Percentiles rank a stretch among this genome's conserved stretches.
Evolutionary conservation across 1,139 yeast genomes (phyloP).

Genomic region (Geotrichum klebahnii): DNA sequence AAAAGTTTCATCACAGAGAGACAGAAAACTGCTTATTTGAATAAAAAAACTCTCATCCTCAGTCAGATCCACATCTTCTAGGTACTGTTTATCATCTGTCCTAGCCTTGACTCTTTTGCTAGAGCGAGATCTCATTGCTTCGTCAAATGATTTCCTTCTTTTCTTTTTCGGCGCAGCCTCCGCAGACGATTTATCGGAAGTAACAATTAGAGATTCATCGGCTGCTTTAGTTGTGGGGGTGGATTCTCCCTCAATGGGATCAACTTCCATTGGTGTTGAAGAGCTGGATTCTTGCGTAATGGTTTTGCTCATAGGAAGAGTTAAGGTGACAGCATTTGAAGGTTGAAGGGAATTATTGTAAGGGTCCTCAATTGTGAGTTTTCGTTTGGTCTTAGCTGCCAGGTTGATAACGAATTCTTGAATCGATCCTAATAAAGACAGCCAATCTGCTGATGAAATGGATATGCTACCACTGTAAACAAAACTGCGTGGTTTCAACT

Average conservation of each 20-base stretch:
- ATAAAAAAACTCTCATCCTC: conserved; percentile 35
- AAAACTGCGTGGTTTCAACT: neutral
- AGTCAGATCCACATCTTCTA: conserved; percentile 32
- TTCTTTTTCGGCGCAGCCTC: conserved; percentile 8
- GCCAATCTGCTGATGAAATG: conserved; percentile 32
- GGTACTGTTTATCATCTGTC: conserved; percentile 37
- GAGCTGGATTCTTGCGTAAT: neutral
- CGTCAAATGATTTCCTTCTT: conserved; percentile 17
- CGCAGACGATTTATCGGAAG: neutral
- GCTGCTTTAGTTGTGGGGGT: neutral
- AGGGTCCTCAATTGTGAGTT: conserved; percentile 29
- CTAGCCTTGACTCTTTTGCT: conserved; percentile 34
- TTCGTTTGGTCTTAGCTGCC: conserved; percentile 25
- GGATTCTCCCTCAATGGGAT: neutral
- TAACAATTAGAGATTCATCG: neutral
- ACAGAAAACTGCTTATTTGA: conserved; percentile 31
- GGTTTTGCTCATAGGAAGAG: conserved; percentile 27
- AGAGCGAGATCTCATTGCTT: conserved; percentile 24
- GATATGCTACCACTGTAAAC: conserved; percentile 20
- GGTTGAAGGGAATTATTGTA: conserved; percentile 28
- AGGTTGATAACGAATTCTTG: conserved; percentile 26
- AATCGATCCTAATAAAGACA: conserved; percentile 28
- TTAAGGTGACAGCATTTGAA: conserved; percentile 27
- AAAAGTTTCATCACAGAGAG: conserved; percentile 27
- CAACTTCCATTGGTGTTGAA: conserved; percentile 2